Base-by-base conservation (phyloP, 2,329 filamentous ascomycete genomes). In the Pyrenophora seminiperda region DNA sequence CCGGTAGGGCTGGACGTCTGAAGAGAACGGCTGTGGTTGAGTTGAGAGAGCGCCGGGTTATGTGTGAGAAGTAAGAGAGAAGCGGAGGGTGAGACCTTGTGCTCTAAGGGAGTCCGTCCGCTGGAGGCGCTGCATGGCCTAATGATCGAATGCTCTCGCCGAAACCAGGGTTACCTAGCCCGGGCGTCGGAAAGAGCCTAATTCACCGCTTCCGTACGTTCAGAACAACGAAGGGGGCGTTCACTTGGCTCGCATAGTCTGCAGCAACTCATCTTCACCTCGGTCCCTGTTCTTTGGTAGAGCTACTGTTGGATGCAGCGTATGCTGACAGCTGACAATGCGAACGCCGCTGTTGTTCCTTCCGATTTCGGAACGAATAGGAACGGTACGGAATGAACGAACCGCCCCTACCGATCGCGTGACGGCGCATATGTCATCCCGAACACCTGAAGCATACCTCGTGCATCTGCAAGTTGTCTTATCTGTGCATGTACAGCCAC, bases 91-190 rank as follows among this genome's bases (percentile, higher is more conserved):
- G 49, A 51, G 50, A 44, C 42, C 34, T 52, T 45, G 45, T 41
- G 47, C 50, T 53, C 34, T 52, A 52, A 52, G 38, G 48, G 48
- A 34, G 41, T 32, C 42, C 36, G 32, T 29, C 43, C 22, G 48
- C 48, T 41, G 42, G 24, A 47, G 43, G 48, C 48, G 43, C 37
- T 53, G 52, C 47, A 56, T 59, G 58, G 58, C 53, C 50, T 48
- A 56, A 53, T 50, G 47, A 59, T 55, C 50, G 52, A 56, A 55
- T 53, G 47, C 59, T 49, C 50, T 62, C 54, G 61, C 59, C 57
- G 57, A 52, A 53, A 44, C 46, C 45, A 62, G 54, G 53, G 42
- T 52, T 42, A 47, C 43, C 43, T 47, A 50, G 56, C 40, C 56
- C 53, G 55, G 29, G 34, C 49, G 27, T 57, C 55, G 55, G 57